Evolutionary conservation across 2,329 filamentous ascomycete genomes (phyloP).

Genomic region (Hymenoscyphus fraxineus): DNA sequence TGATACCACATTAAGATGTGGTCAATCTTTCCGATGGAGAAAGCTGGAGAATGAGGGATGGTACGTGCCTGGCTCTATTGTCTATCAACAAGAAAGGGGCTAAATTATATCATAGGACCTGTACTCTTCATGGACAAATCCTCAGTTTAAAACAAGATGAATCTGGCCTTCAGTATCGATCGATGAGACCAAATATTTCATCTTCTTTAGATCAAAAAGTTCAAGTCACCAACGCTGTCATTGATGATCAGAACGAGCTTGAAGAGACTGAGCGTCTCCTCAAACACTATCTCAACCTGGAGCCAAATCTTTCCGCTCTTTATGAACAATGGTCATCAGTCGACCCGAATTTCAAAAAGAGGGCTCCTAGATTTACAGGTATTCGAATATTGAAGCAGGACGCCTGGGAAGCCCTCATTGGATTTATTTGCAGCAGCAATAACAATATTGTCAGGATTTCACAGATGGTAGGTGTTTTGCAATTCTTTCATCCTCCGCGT

Average conservation of each 20-base stretch:
- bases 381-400: constrained; percentile 92
- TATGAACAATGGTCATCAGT: constrained; percentile 84
- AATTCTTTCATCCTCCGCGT: neutral
- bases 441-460: constrained; percentile 96
- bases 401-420: constrained; percentile 89
- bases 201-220: neutral
- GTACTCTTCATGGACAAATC: constrained; percentile 80
- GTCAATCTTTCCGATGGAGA: constrained; percentile 95
- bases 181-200: constrained; percentile 50
- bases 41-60: constrained; percentile 81
- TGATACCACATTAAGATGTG: constrained; percentile 89
- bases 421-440: constrained; percentile 98
- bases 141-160: constrained; percentile 81
- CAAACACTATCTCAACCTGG: constrained; percentile 81
- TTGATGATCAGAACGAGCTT: constrained; percentile 36
- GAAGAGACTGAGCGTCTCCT: constrained; percentile 74
- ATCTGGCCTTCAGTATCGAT: constrained; percentile 73
- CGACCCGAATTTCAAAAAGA: constrained; percentile 84
- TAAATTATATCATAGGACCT: constrained; percentile 53
- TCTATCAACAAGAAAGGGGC: constrained; percentile 14
- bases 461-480: constrained; percentile 66
- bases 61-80: constrained; percentile 41
- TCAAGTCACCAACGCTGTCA: neutral
- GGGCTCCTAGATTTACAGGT: constrained; percentile 82
- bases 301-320: constrained; percentile 67